Evolutionary conservation across 305 asterid genomes (phyloP), one percentile per base, ranked within the genome.

Genomic region (Fraxinus paxiana): DNA sequence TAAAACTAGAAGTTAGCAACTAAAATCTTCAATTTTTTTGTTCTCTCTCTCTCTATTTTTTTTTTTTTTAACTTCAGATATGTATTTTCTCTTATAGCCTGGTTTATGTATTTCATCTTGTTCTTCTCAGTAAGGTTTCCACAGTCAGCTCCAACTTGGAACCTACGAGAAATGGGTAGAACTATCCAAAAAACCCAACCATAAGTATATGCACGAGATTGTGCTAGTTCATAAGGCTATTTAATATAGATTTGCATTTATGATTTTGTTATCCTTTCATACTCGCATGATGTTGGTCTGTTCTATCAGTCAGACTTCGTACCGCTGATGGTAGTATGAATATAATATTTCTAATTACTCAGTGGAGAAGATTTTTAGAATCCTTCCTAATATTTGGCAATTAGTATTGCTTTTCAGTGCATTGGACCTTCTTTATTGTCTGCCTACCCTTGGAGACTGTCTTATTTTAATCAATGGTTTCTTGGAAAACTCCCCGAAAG

Each of bases 351-450:
- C 59, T 10, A 22, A 18, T 13, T 31, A 34, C 9, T 18, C 28
- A 6, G 3, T 12, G 24, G 30, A 30, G 34, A 80, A 20, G 17
- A 33, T 30, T 61, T 67, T 34, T 12, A 35, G 6, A 13, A 13
- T 77, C 75, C 61, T 56, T 54, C 31, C 33, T 5, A 31, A 73
- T 20, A 72, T 30, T 73, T 41, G 26, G 77, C 34, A n/a, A 71
- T 28, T 71, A 33, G 20, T 77, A 33, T 77, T 77, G 22, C 72
- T 70, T 79, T 48, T 48, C 33, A 46, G 26, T 41, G 77, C 72
- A 30, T 79, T 6, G 22, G 9, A 59, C 70, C 72, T 77, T 65
- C 72, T 77, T 67, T 67, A 15, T 30, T 67, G 38, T 30, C 72
- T 24, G 33, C n/a, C 33, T 48, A 20, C 61, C 34, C 15, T 63